These are phyloP conservation scores for Rhododendron henanense DNA, from an alignment of 148 eudicot species.

Conservation along the genomic window DNA sequence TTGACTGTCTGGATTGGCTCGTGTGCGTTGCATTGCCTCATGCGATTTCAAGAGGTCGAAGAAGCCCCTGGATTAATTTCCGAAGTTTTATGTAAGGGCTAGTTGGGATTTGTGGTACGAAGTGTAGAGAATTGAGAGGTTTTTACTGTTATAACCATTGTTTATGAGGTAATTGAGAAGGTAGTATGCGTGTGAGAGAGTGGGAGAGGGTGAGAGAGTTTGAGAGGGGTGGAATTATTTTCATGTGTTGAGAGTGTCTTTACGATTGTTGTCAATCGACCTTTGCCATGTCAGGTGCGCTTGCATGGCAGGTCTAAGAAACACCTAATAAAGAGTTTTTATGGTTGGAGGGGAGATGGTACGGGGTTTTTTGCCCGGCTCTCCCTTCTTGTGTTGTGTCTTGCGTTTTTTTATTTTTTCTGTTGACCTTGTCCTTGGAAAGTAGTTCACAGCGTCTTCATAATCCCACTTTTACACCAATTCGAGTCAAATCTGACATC, in stretches of 20 bases:
- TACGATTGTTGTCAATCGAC: slow-evolving; percentile 22
- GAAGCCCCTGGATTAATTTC: neutral
- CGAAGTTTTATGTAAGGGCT: neutral
- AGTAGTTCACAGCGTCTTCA: neutral
- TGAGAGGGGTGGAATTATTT: neutral
- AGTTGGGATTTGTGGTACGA: neutral
- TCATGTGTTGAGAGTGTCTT: neutral
- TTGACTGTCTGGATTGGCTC: neutral
- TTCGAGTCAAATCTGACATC: neutral
- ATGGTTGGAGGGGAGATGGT: slow-evolving; percentile 50
- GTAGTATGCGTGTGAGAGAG: neutral
- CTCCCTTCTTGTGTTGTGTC: slow-evolving; percentile 28
- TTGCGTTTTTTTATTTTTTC: neutral
- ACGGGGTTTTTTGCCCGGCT: slow-evolving; percentile 62
- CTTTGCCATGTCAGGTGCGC: slow-evolving; percentile 78
- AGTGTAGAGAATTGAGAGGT: neutral
- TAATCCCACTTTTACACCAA: neutral
- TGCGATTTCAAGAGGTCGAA: neutral
- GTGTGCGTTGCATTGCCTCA: too few species aligned
- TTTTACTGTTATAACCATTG: neutral
- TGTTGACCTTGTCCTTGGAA: neutral
- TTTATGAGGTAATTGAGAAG: neutral
- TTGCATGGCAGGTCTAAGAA: slow-evolving; percentile 55
- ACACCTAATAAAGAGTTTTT: slow-evolving; percentile 22
- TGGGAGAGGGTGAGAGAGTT: neutral